Evolutionary conservation across 2,329 filamentous ascomycete genomes (phyloP).

Genomic region (Elsinoe perseae): DNA sequence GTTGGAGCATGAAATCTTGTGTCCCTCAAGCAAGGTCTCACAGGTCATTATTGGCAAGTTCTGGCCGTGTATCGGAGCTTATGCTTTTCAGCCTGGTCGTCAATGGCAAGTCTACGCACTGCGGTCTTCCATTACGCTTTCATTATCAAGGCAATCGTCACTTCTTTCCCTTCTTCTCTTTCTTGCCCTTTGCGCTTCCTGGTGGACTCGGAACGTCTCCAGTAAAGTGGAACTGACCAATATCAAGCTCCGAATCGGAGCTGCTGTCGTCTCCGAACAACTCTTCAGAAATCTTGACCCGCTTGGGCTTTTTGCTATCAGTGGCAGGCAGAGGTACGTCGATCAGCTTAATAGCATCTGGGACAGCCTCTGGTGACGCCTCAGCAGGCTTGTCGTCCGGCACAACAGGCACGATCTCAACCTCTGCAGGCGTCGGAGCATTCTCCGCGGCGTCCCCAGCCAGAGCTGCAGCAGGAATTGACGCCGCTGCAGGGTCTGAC

Average conservation of each 20-base stretch:
- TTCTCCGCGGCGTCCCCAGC: not conserved
- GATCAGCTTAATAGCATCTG: not conserved
- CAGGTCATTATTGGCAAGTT: not conserved
- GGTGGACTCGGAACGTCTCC: conserved; percentile 7
- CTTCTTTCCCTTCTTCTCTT: not conserved
- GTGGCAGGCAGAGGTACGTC: not conserved
- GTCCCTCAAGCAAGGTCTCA: not conserved
- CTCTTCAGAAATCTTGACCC: conserved; percentile 9
- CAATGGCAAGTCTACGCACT: not conserved
- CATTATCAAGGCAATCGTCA: not conserved
- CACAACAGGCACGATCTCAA: not conserved
- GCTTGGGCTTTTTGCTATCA: not conserved
- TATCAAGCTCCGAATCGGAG: conserved; percentile 2
- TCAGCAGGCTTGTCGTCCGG: not conserved
- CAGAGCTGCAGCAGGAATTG: not conserved
- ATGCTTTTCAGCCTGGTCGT: not conserved
- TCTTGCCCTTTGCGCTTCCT: not conserved
- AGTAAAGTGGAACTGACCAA: not conserved
- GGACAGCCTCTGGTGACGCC: not conserved
- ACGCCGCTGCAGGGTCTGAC: not conserved
- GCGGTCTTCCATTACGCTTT: not conserved
- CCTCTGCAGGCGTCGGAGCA: not conserved
- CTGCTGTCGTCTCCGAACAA: not conserved
- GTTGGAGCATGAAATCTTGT: not conserved
- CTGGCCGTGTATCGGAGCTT: not conserved